Evolutionary conservation across 495 filamentous ascomycete species (phyloP), one percentile per base, ranked within the genome.

Genomic region (Bryoglossum gracile): DNA sequence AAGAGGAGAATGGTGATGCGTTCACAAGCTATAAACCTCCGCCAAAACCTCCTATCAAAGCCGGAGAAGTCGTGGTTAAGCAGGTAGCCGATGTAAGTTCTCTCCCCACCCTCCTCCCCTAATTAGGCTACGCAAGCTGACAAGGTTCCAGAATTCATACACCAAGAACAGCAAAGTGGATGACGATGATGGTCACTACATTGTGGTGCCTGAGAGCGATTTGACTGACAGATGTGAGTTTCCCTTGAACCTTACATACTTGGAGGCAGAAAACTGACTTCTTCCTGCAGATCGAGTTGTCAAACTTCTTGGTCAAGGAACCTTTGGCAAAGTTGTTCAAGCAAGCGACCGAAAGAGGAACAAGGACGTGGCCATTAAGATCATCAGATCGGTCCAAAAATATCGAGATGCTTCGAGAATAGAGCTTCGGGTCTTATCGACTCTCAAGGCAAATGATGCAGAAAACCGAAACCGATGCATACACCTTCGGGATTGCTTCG

Each of bases 361-460:
- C 47, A 81, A 84, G 48, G 77, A 84, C 44, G 92, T 91, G 54
- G 92, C 92, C 22, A 86, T 98, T 62, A 98, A 98, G 66, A 90
- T 98, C 62, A 98, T 98, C 53, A 84, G 92, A 42, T 95, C 92
- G 0, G 92, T 98, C 4, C 92, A 94, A 58, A 98, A 98, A 56
- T 98, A 98, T 57, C 82, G 92, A 36, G 92, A 98, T 66, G 92
- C 92, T 1, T 92, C 86, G n/a, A 80, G 91, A 44, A 97, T 98
- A 56, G 92, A 98, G 65, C 69, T 98, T 3, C 82, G 92, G 41
- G 92, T 98, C 4, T 69, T 98, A 13, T 87, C 87, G 39, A 98
- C 92, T 0, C 68, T 98, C 22, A 80, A 88, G 35, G 83, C 82
- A 16, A 96, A 97, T 67, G 92, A 98, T 65, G 79, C 81, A 49